Percentiles rank a stretch among this genome's conserved stretches.
phyloP scores from a whole-genome alignment of 1,139 yeast genomes.

The Groenewaldozyma sp. region DNA sequence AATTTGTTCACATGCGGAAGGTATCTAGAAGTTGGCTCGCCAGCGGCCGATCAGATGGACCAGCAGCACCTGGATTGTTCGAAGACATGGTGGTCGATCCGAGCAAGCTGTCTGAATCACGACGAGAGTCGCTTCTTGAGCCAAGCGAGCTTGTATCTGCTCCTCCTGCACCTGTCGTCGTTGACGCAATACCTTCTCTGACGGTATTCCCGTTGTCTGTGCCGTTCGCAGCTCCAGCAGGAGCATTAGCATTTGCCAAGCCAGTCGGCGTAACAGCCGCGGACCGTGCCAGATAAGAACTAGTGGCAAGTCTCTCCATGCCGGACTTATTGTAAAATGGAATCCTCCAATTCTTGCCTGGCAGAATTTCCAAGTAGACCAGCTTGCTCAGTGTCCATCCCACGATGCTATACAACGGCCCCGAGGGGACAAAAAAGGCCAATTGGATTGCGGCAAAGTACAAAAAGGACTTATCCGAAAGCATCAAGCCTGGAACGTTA shows the following conservation, averaged over 20 bases:
- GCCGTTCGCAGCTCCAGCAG: constrained; percentile 1
- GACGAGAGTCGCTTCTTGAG: too few species aligned
- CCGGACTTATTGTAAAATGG: constrained; percentile 20
- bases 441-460: constrained; percentile 46
- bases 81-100: constrained; percentile 30
- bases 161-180: neutral
- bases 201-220: neutral
- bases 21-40: constrained; percentile 52
- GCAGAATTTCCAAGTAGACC: constrained; percentile 46
- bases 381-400: constrained; percentile 58
- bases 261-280: neutral
- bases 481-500: constrained; percentile 20
- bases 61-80: constrained; percentile 46
- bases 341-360: constrained; percentile 50
- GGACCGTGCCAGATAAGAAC: neutral
- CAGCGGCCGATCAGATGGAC: constrained; percentile 26
- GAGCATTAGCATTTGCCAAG: neutral
- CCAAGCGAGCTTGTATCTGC: too few species aligned
- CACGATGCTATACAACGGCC: constrained; percentile 15
- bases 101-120: constrained; percentile 14
- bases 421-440: constrained; percentile 27
- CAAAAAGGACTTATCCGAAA: constrained; percentile 48
- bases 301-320: constrained; percentile 12
- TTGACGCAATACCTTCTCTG: neutral
- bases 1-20: constrained; percentile 31